Conservation (phyloP, 305 asterid genomes). For the Fraxinus sp. region DNA sequence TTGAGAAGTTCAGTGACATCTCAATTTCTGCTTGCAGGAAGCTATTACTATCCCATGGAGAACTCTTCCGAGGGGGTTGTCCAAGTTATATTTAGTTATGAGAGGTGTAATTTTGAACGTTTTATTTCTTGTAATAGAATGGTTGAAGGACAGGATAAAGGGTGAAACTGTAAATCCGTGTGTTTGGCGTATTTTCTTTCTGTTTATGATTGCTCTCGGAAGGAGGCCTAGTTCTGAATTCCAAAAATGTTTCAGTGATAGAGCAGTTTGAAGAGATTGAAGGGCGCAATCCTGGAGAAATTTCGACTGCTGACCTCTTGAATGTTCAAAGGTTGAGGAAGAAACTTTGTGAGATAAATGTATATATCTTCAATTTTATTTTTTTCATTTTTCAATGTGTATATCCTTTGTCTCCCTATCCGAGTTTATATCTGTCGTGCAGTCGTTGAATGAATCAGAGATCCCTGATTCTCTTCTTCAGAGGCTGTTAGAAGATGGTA, state of each 20-base stretch:
- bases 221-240: neutral
- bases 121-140: neutral
- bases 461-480: slow-evolving; percentile 74
- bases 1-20: neutral
- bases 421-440: slow-evolving; percentile 23
- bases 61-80: slow-evolving; percentile 71
- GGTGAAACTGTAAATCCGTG: neutral
- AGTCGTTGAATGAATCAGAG: slow-evolving; percentile 63
- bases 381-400: neutral
- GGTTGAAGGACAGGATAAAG: neutral
- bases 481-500: slow-evolving; percentile 59
- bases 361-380: slow-evolving; percentile 25
- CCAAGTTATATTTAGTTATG: slow-evolving; percentile 81
- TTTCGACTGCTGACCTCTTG: slow-evolving; percentile 62
- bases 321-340: slow-evolving; percentile 59
- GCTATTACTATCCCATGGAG: slow-evolving; percentile 84
- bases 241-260: slow-evolving; percentile 49
- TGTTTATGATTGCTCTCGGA: neutral
- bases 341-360: slow-evolving; percentile 69
- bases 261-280: slow-evolving; percentile 80
- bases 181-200: neutral
- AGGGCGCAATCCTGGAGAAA: slow-evolving; percentile 68
- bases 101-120: slow-evolving; percentile 50
- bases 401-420: slow-evolving; percentile 14
- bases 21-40: slow-evolving; percentile 47